Evolutionary conservation across 2,329 filamentous ascomycete species (phyloP).

Genomic region (Hypoxylon sp.): DNA sequence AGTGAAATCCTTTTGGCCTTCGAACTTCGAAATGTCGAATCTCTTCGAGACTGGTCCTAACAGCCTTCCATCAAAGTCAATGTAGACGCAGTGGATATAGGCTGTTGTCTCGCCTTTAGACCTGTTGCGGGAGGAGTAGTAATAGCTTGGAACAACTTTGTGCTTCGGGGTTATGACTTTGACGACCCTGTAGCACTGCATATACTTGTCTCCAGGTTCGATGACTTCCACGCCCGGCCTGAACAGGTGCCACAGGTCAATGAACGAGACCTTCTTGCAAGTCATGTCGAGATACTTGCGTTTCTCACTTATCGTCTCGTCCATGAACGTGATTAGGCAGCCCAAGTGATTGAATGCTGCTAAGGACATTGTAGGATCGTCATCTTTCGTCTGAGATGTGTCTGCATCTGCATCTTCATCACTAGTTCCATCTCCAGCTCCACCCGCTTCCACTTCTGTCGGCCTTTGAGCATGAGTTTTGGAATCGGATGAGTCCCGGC

Average conservation of each 20-base stretch:
- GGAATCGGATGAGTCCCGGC: too few relatives aligned
- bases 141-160: not conserved
- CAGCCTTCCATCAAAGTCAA: slow-evolving; percentile 40
- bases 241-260: slow-evolving; percentile 42
- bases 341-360: not conserved
- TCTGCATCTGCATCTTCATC: not conserved
- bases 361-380: not conserved
- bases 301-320: slow-evolving; percentile 10
- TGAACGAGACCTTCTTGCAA: slow-evolving; percentile 31
- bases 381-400: not conserved
- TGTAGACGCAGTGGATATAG: slow-evolving; percentile 29
- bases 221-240: slow-evolving; percentile 31
- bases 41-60: slow-evolving; percentile 33
- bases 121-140: not conserved
- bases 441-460: too few relatives aligned
- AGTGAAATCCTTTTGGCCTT: slow-evolving; percentile 28
- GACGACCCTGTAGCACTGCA: slow-evolving; percentile 39
- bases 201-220: slow-evolving; percentile 22
- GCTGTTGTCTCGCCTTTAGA: not conserved
- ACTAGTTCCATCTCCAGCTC: not conserved
- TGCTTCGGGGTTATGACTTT: slow-evolving; percentile 17
- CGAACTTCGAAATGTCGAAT: slow-evolving; percentile 33
- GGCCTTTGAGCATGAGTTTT: too few relatives aligned
- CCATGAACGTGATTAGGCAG: slow-evolving; percentile 17
- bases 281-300: slow-evolving; percentile 13